Evolutionary conservation across 1,284 basidiomycete species (phyloP).

Genomic region (Stygiomarasmius scandens): DNA sequence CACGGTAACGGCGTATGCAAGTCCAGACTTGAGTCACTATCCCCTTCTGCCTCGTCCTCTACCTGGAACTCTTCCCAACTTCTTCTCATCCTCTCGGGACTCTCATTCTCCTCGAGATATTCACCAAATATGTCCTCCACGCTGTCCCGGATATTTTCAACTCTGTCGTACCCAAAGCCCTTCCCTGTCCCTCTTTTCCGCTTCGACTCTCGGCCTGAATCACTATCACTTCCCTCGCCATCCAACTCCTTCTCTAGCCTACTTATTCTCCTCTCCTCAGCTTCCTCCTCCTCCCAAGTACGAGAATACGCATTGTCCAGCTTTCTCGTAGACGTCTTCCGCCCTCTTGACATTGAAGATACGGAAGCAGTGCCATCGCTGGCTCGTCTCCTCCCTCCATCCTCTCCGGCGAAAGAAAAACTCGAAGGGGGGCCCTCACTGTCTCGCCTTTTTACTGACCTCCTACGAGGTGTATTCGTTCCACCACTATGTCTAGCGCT

Average conservation of each 20-base stretch:
- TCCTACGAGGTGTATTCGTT: not conserved
- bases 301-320: constrained; percentile 21
- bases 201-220: constrained; percentile 20
- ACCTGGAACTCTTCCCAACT: constrained; percentile 5
- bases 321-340: constrained; percentile 8
- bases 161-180: constrained; percentile 14
- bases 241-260: constrained; percentile 38
- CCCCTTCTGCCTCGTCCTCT: constrained; percentile 5
- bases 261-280: constrained; percentile 16
- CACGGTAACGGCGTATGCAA: constrained; percentile 78
- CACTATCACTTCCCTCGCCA: constrained; percentile 40
- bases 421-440: not conserved
- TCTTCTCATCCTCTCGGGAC: not conserved
- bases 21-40: constrained; percentile 72
- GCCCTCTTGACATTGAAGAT: not conserved
- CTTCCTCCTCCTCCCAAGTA: constrained; percentile 21
- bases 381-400: not conserved
- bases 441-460: not conserved
- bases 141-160: not conserved
- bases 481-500: not conserved
- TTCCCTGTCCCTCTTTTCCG: constrained; percentile 8
- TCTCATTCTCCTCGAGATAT: not conserved
- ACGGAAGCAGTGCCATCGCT: not conserved
- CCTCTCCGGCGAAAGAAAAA: not conserved
- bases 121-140: not conserved